phyloP scores from a whole-genome alignment of 2,329 filamentous ascomycete genomes.

The Colletotrichum viniferum region DNA sequence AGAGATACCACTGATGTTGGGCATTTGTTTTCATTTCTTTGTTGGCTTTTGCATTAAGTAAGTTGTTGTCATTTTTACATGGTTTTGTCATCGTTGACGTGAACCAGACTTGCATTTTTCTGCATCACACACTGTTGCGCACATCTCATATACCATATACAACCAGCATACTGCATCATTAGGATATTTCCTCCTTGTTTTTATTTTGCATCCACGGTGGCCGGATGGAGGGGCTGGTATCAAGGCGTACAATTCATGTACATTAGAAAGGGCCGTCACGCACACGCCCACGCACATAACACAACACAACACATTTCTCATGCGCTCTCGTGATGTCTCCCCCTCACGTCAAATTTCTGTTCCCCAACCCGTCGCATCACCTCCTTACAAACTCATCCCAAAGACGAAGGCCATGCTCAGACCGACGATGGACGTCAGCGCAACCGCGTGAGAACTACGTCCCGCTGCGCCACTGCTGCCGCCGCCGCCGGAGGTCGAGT shows the following conservation, averaged over 20 bases:
- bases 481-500: background rate
- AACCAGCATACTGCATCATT: background rate
- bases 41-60: background rate
- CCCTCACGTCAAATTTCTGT: too few species aligned
- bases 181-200: background rate
- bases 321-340: background rate
- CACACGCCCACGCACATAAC: background rate
- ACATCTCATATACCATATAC: background rate
- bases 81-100: background rate
- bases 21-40: background rate
- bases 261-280: background rate
- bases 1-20: conserved; percentile 22
- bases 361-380: background rate
- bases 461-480: conserved; percentile 19
- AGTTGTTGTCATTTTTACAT: background rate
- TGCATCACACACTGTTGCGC: background rate
- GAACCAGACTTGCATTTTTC: background rate
- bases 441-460: conserved; percentile 24
- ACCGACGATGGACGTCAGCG: conserved; percentile 39
- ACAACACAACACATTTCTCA: background rate
- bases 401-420: conserved; percentile 42
- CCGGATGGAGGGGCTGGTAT: conserved; percentile 10
- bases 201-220: background rate
- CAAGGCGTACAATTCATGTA: conserved; percentile 17
- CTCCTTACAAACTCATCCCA: conserved; percentile 36